These are phyloP conservation scores for Neurospora pannonica DNA, from an alignment of 495 filamentous ascomycete genomes.

Conservation along the genomic window DNA sequence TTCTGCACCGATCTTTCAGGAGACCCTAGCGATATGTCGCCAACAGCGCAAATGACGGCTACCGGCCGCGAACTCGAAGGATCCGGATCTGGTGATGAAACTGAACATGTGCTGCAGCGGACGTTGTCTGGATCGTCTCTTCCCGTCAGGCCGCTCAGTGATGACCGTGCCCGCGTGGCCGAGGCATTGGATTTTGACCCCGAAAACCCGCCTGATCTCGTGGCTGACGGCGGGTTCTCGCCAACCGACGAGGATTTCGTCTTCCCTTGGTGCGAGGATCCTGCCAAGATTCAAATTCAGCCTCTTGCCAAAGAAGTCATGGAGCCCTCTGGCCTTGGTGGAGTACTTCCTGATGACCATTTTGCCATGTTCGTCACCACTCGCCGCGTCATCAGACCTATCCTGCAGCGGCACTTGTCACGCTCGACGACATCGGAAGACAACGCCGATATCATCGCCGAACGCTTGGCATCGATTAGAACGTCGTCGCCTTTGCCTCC, in stretches of 20 bases:
- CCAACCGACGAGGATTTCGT: constrained; percentile 21
- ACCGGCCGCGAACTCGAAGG: constrained; percentile 15
- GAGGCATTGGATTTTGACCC: constrained; percentile 7
- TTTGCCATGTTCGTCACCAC: constrained; percentile 50
- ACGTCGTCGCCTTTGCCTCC: constrained; percentile 21
- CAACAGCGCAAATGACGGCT: constrained; percentile 30
- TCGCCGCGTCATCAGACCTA: constrained; percentile 26
- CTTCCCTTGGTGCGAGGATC: constrained; percentile 28
- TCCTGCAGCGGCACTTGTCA: background rate
- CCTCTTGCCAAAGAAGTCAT: constrained; percentile 41
- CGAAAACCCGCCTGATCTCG: constrained; percentile 13
- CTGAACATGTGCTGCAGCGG: constrained; percentile 6
- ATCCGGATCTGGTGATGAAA: background rate
- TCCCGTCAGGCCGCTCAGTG: constrained; percentile 32
- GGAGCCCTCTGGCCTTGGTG: constrained; percentile 55
- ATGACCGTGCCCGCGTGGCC: constrained; percentile 9
- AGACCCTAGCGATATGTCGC: constrained; percentile 38
- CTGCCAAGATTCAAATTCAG: constrained; percentile 11
- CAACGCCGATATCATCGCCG: constrained; percentile 26
- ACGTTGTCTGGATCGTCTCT: constrained; percentile 37
- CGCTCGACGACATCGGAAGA: constrained; percentile 13
- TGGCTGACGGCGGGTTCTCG: constrained; percentile 16
- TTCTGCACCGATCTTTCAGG: constrained; percentile 72
- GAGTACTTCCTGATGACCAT: constrained; percentile 57
- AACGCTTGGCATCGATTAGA: constrained; percentile 26